Evolutionary conservation across 805 yeast species (phyloP).

Genomic region (Teunomyces aglyptinius): DNA sequence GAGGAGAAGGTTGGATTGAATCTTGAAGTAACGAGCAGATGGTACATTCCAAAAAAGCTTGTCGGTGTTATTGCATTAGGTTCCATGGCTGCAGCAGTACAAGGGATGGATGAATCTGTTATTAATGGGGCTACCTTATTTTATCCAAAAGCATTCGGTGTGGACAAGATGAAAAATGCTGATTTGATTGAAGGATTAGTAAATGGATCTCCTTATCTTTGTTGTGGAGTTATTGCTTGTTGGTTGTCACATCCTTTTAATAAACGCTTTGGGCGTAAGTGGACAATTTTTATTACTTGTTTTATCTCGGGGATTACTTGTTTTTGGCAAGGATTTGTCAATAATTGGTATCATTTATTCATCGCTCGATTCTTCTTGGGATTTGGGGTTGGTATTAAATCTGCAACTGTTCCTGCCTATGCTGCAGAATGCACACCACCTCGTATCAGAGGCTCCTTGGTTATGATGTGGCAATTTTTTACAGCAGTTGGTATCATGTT

Average conservation of each 20-base stretch:
- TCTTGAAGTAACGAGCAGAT: slow-evolving; percentile 42
- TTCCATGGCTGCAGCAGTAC: slow-evolving; percentile 69
- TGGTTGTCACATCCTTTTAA: slow-evolving; percentile 59
- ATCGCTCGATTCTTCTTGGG: slow-evolving; percentile 59
- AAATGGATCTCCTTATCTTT: slow-evolving; percentile 64
- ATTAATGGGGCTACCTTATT: slow-evolving; percentile 64
- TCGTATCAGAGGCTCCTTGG: slow-evolving; percentile 59
- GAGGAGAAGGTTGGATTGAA: slow-evolving; percentile 50
- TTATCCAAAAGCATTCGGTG: slow-evolving; percentile 55
- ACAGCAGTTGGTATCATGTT: slow-evolving; percentile 74
- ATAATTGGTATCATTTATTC: slow-evolving; percentile 59
- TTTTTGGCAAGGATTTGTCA: slow-evolving; percentile 66
- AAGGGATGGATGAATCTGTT: slow-evolving; percentile 75
- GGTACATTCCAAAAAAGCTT: slow-evolving; percentile 48
- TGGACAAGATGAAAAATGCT: slow-evolving; percentile 40
- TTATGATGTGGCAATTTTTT: slow-evolving; percentile 72
- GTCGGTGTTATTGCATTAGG: slow-evolving; percentile 55
- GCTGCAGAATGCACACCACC: slow-evolving; percentile 64
- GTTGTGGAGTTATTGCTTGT: slow-evolving; percentile 56
- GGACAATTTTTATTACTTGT: slow-evolving; percentile 61
- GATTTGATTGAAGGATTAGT: slow-evolving; percentile 61
- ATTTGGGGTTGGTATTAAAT: slow-evolving; percentile 64
- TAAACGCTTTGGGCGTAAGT: slow-evolving; percentile 54
- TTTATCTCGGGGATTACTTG: slow-evolving; percentile 57
- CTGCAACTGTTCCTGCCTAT: slow-evolving; percentile 67